Evolutionary conservation across 2,329 filamentous ascomycete genomes (phyloP).

Genomic region (Cladorrhinum sp.): DNA sequence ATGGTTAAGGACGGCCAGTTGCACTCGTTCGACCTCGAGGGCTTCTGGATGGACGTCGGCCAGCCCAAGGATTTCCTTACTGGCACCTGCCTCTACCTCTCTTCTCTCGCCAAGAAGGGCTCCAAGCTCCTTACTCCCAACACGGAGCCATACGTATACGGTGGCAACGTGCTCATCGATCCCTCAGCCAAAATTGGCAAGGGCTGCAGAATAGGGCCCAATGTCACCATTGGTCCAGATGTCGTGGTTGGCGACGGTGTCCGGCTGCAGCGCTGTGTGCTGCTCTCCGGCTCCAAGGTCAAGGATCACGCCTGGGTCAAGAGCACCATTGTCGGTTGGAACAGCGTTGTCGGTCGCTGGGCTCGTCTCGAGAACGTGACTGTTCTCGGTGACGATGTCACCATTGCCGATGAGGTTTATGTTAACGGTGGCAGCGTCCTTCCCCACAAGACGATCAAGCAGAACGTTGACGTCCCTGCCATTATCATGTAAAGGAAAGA

Average conservation of each 20-base stretch:
- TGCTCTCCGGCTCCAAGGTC: slow-evolving; percentile 86
- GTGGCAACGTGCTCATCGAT: slow-evolving; percentile 94
- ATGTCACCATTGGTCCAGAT: slow-evolving; percentile 91
- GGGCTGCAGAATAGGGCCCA: slow-evolving; percentile 97
- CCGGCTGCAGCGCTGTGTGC: slow-evolving; percentile 85
- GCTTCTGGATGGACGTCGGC: slow-evolving; percentile 99
- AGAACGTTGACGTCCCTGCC: slow-evolving; percentile 80
- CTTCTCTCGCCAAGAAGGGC: slow-evolving; percentile 84
- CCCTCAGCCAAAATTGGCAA: slow-evolving; percentile 93
- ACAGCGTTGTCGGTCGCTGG: slow-evolving; percentile 93
- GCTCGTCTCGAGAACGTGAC: slow-evolving; percentile 95
- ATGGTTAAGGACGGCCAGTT: slow-evolving; percentile 86
- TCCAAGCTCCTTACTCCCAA: slow-evolving; percentile 76
- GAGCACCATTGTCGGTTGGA: slow-evolving; percentile 98
- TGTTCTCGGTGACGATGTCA: slow-evolving; percentile 96
- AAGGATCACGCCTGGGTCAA: slow-evolving; percentile 99
- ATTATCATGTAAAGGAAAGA: slow-evolving; percentile 59
- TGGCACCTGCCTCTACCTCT: slow-evolving; percentile 93
- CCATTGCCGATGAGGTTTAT: slow-evolving; percentile 96
- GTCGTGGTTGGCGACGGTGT: slow-evolving; percentile 93
- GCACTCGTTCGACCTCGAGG: slow-evolving; percentile 93
- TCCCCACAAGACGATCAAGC: slow-evolving; percentile 98
- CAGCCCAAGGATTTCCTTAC: slow-evolving; percentile 98
- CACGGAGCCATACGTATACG: slow-evolving; percentile 77
- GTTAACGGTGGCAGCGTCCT: slow-evolving; percentile 95